Base-by-base conservation (phyloP, 495 filamentous ascomycete genomes). In the Penicillium daleae region DNA sequence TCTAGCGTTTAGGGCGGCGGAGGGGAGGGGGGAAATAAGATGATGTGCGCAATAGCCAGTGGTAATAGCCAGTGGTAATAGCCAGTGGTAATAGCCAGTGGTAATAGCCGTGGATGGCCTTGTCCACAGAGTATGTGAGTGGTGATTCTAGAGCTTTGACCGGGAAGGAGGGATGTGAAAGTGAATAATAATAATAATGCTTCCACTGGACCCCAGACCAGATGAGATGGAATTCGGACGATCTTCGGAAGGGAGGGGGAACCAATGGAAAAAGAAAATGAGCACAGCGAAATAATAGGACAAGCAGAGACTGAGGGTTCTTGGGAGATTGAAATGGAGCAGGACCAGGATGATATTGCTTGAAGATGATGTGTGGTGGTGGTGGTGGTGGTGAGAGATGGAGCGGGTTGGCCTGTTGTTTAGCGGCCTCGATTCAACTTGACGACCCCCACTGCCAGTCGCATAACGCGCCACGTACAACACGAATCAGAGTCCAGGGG, bases 401-500 rank as follows among this genome's bases (percentile, higher is more conserved):
- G 26, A 29, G 49, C 22, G 49, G 29, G 49, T 44, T 49, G 46
- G 46, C 22, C 46, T 21, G 22, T 27, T 21, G 22, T 27, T 29
- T 26, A 50, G 46, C 26, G 42, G 42, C 19, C 42, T 46, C 42
- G 42, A 46, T 46, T n/a, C 42, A 22, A 7, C 29, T 31, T n/a
- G n/a, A 22, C 33, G 57, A 49, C 27, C 29, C 26, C 56, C 37
- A 59, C 53, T 21, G 46, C 22, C 44, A 64, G 50, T 72, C 66
- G 69, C 73, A 75, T 74, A 70, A 42, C 69, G 69, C 68, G 69
- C 69, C 74, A 75, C 72, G 71, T 71, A 70, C 61, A 62, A 64
- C n/a, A 39, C 63, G 59, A 61, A 61, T 57, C 60, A 63, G 44
- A 51, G 31, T 15, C 13, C 60, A 53, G 35, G 27, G 29, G 58